Percentiles rank a stretch among this genome's conserved stretches.
Conservation (phyloP, 2,329 filamentous ascomycete species). For the Phialemoniopsis sp. region DNA sequence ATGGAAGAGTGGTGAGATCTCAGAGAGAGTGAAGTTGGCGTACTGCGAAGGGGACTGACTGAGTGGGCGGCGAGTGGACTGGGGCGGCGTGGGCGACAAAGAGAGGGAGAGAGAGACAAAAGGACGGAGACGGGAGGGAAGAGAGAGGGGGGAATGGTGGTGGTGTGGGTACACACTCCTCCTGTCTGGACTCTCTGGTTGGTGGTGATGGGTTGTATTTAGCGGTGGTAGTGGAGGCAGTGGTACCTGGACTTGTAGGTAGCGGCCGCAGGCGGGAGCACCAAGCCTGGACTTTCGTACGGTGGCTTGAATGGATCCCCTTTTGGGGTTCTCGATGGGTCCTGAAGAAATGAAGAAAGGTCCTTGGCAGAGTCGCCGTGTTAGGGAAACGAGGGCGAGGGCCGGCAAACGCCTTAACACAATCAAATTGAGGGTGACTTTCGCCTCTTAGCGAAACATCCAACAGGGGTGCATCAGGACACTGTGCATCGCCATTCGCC, state of each 20-base stretch:
- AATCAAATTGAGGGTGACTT: slow-evolving; percentile 7
- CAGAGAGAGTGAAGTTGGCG: slow-evolving; percentile 1
- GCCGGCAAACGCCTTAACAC: not conserved
- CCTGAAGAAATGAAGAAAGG: not conserved
- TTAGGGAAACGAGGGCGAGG: not conserved
- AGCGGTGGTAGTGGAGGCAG: no score
- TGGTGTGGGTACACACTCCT: not conserved
- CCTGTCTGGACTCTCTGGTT: no score
- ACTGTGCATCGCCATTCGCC: slow-evolving; percentile 1
- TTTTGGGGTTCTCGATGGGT: not conserved
- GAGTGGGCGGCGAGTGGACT: slow-evolving; percentile 1
- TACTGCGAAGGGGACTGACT: slow-evolving; percentile 1
- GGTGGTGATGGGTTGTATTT: no score
- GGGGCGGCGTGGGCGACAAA: not conserved
- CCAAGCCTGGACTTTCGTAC: no score
- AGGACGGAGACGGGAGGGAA: no score
- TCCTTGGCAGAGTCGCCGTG: not conserved
- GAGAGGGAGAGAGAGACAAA: slow-evolving; percentile 9
- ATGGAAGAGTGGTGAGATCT: no score
- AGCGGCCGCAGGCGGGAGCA: no score
- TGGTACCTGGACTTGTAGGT: no score
- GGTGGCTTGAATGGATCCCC: no score
- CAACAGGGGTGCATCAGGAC: not conserved
- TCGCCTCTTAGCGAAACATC: slow-evolving; percentile 11
- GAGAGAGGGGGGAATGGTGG: no score